Evolutionary conservation across 805 yeast genomes (phyloP), one percentile per base, ranked within the genome.

Genomic region (Lachancea lanzarotensis): DNA sequence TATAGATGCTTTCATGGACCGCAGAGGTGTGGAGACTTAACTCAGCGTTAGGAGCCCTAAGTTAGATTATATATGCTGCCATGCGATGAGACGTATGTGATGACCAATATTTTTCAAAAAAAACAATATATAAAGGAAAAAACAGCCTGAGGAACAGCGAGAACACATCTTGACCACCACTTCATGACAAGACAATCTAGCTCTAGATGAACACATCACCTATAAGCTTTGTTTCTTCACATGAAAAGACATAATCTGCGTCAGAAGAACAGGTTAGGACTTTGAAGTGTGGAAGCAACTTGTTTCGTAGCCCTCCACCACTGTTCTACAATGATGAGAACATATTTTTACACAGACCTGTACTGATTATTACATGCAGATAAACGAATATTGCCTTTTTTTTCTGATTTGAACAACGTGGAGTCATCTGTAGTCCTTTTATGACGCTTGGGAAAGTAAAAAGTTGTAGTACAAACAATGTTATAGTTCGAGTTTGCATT

Each of bases 331-430:
- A 55, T 63, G 68, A 63, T 63, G 67, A 61, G 49, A 62, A 46
- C 55, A 52, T 52, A 51, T 52, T 54, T n/a, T 60, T 53, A 58
- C 64, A 64, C 68, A 64, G 68, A 64, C 68, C 68, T 64, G 68
- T 56, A 55, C 68, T 62, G 63, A 64, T 57, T 55, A 49, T 51
- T 40, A 58, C 44, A 47, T 64, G 68, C 66, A 63, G 67, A 65
- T 52, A 55, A 56, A 55, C 49, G 45, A 44, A 46, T 50, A 53
- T 56, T 53, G 57, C 60, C 56, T 54, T 54, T 53, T 49, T 53
- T 52, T 53, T 40, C 45, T 40, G 45, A 45, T 34, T 26, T 22
- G 40, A 35, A 37, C 45, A 40, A 22, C 10, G 26, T 38, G 29
- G 42, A 38, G 33, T 4, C 27, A 25, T 26, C 20, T 18, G 41